These are phyloP conservation scores for Colletotrichum orchidophilum DNA, from an alignment of 2,329 filamentous ascomycete genomes.

Conservation along the genomic window DNA sequence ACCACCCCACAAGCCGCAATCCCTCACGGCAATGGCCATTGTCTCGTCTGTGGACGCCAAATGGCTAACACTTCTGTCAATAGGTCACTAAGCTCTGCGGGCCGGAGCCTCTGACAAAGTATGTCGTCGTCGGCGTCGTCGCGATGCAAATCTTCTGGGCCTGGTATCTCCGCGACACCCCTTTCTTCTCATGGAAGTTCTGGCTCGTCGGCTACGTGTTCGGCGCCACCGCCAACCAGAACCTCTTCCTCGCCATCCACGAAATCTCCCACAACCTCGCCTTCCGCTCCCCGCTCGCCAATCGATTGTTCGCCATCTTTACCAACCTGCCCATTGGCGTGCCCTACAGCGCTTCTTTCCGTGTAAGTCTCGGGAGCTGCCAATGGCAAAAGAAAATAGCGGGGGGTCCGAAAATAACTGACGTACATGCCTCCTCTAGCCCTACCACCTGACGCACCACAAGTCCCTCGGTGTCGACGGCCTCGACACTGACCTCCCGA, in stretches of 20 bases:
- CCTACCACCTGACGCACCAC: constrained; percentile 98
- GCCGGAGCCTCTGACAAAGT: constrained; percentile 95
- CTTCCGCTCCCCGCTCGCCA: constrained; percentile 82
- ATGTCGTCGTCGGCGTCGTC: constrained; percentile 86
- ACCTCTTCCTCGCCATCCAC: constrained; percentile 97
- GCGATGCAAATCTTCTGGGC: constrained; percentile 81
- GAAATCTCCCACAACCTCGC: constrained; percentile 98
- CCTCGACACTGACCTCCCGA: constrained; percentile 95
- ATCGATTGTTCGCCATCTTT: constrained; percentile 88
- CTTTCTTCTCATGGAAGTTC: constrained; percentile 86
- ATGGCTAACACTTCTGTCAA: background rate
- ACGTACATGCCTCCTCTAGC: constrained; percentile 58
- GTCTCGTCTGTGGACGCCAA: background rate
- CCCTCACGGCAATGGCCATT: constrained; percentile 4
- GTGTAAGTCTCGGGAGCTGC: constrained; percentile 62
- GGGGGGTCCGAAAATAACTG: constrained; percentile 37
- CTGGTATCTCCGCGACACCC: constrained; percentile 77
- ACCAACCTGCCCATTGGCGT: constrained; percentile 96
- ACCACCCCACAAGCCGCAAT: background rate
- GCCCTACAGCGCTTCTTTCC: constrained; percentile 95
- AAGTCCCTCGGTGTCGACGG: constrained; percentile 97
- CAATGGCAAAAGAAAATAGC: background rate
- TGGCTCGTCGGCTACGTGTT: constrained; percentile 89
- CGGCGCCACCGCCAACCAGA: constrained; percentile 96
- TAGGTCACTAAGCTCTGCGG: constrained; percentile 97